Base-by-base conservation (phyloP, 1,139 yeast species). In the Hansenula anomala region DNA sequence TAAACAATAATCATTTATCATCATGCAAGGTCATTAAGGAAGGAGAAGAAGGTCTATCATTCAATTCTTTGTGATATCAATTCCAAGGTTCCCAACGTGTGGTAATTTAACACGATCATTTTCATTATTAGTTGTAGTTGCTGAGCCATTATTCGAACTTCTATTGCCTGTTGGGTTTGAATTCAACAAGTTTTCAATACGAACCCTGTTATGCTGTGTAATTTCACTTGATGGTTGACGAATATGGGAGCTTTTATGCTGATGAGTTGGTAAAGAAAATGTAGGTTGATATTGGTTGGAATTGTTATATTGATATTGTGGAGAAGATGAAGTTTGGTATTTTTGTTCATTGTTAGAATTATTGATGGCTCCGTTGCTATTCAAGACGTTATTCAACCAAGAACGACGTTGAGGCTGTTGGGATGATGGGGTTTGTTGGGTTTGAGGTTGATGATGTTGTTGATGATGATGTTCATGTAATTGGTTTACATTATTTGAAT, bases 371-470 rank as follows among this genome's bases (percentile, higher is more conserved):
- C n/a, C n/a, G n/a, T n/a, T n/a, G n/a, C n/a, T n/a, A 17, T 46
- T 46, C 33, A 48, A 25, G 6, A 49, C 49, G 22, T 45, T 48
- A 27, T 39, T 47, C 4, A 48, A 35, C 54, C 54, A 49, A 11
- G 32, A 23, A 26, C 28, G 38, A 30, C 24, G 38, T 25, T 25
- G 37, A 30, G n/a, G 36, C 18, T 28, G 36, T 17, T 14, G 35
- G 6, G 14, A 23, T 14, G 19, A 19, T 9, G 30, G 12, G 9
- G 9, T 9, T 6, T n/a, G 22, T 20, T 20, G 25, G 11, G 7
- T 9, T 10, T 10, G 25, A 8, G 13, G 18, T 13, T 44, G 34
- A 17, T 23, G 27, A 15, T 22, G 30, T 16, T 12, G 30, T 13
- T 18, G 30, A 18, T 4, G 30, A 17, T 17, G 30, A 19, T 14